A percentile compares a stretch with the other conserved stretches of the same genome.
Evolutionary conservation across 2,329 filamentous ascomycete species (phyloP).

Genomic region (Colletotrichum simmondsii): DNA sequence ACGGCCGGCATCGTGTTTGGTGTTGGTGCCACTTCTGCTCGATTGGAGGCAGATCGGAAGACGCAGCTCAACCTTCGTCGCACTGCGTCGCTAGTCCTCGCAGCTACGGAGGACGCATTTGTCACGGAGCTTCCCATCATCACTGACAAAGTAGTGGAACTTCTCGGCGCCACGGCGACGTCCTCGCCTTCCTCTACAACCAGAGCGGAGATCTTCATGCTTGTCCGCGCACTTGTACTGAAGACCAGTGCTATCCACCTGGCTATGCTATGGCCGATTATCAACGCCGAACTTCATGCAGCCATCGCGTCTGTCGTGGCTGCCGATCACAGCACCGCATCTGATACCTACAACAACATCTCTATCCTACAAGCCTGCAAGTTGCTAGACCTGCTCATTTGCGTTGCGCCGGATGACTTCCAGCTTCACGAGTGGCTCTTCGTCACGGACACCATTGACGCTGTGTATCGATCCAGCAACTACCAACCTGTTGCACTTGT

Average conservation of each 20-base stretch:
- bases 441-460: conserved; percentile 95
- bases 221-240: conserved; percentile 84
- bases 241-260: conserved; percentile 84
- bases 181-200: conserved; percentile 94
- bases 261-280: conserved; percentile 87
- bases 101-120: conserved; percentile 82
- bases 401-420: conserved; percentile 92
- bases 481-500: conserved; percentile 80
- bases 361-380: conserved; percentile 93
- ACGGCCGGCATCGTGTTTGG: conserved; percentile 98
- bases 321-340: conserved; percentile 69
- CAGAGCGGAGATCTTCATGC: conserved; percentile 88
- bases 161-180: conserved; percentile 83
- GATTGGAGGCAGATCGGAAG: conserved; percentile 93
- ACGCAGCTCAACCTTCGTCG: conserved; percentile 91
- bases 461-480: conserved; percentile 82
- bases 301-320: conserved; percentile 81
- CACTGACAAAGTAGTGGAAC: conserved; percentile 86
- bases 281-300: conserved; percentile 86
- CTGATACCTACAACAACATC: conserved; percentile 80
- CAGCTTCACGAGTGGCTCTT: conserved; percentile 99
- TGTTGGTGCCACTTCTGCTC: conserved; percentile 93
- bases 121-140: conserved; percentile 79
- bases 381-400: conserved; percentile 87
- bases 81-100: conserved; percentile 82